Evolutionary conservation across 305 asterid species (phyloP).

Genomic region (Fraxinus latifolia): DNA sequence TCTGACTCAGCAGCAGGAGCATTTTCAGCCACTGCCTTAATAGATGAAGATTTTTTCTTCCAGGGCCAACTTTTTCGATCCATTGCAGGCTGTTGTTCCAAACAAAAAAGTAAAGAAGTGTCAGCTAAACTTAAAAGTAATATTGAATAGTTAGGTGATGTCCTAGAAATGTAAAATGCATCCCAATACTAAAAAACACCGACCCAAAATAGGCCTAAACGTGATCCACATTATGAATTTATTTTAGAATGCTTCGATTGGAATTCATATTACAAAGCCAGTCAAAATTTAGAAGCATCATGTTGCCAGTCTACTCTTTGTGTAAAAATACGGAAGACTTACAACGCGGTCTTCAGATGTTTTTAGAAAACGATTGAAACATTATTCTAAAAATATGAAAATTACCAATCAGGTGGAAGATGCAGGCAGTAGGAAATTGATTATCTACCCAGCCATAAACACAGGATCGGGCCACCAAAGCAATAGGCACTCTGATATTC

Average conservation of each 20-base stretch:
- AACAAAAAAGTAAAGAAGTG: constrained; percentile 14
- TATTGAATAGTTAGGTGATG: not conserved
- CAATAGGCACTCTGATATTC: not conserved
- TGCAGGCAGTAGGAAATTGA: not conserved
- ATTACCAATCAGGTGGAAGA: not conserved
- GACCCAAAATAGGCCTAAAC: constrained; percentile 8
- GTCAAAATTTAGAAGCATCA: not conserved
- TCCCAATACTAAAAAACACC: not conserved
- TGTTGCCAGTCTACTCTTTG: not conserved
- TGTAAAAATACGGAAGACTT: not conserved
- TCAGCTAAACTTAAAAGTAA: not conserved
- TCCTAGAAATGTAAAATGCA: not conserved
- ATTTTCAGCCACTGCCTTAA: constrained; percentile 61
- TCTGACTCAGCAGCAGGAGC: constrained; percentile 34
- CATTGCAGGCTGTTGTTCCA: constrained; percentile 47
- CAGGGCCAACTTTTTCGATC: constrained; percentile 96
- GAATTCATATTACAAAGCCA: not conserved
- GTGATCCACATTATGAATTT: constrained; percentile 3
- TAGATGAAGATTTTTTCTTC: constrained; percentile 86
- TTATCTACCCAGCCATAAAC: not conserved
- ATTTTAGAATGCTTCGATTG: not conserved
- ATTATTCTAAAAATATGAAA: not conserved
- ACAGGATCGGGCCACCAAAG: not conserved
- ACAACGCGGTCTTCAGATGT: not conserved
- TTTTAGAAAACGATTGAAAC: not conserved